A percentile compares a stretch with the other conserved stretches of the same genome.
Conservation (phyloP, 2,329 filamentous ascomycete species). For the Sordariomycetes sp. region DNA sequence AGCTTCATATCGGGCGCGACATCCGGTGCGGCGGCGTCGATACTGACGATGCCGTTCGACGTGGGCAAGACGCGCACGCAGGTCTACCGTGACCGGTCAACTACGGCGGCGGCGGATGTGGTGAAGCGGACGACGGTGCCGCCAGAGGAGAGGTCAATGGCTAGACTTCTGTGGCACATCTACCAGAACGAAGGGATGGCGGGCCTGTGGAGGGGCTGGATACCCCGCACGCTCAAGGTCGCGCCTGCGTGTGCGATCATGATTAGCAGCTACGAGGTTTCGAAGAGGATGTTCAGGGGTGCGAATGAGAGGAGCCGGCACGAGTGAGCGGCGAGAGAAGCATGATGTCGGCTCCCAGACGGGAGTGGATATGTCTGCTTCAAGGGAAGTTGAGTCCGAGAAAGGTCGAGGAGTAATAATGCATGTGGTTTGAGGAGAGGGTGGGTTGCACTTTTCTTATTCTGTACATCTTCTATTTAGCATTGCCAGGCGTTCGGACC, state of each 20-base stretch:
- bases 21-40: slow-evolving; percentile 75
- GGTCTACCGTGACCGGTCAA: slow-evolving; percentile 52
- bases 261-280: slow-evolving; percentile 96
- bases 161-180: slow-evolving; percentile 79
- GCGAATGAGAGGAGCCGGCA: slow-evolving; percentile 48
- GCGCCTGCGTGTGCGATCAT: slow-evolving; percentile 97
- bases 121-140: slow-evolving; percentile 17
- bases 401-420: not conserved
- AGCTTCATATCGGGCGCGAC: slow-evolving; percentile 79
- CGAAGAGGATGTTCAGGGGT: slow-evolving; percentile 74
- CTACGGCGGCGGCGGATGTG: slow-evolving; percentile 17
- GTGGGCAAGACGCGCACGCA: slow-evolving; percentile 95
- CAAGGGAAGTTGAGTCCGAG: not conserved
- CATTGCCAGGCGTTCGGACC: not conserved
- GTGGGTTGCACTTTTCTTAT: not conserved
- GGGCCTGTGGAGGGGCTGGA: slow-evolving; percentile 86
- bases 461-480: not conserved
- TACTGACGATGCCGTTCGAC: slow-evolving; percentile 90
- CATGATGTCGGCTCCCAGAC: not conserved
- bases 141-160: slow-evolving; percentile 71
- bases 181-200: slow-evolving; percentile 71
- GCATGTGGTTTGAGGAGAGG: not conserved
- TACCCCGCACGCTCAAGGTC: slow-evolving; percentile 84
- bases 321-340: not conserved
- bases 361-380: not conserved